phyloP scores from a whole-genome alignment of 257 asterid genomes.

The Nicotiana tomentosiformis region DNA sequence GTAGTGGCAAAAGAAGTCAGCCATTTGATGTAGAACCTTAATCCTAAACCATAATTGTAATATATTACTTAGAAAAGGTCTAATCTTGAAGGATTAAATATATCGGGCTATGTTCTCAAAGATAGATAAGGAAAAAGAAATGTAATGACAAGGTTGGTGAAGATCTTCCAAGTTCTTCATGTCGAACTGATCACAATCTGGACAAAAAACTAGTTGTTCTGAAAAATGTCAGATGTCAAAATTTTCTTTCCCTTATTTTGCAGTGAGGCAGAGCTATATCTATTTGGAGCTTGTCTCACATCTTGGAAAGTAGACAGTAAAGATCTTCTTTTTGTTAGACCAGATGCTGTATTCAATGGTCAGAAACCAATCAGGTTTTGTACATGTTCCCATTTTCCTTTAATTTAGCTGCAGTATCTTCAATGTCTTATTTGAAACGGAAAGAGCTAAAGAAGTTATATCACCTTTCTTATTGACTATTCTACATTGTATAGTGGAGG shows the following conservation, averaged over 20 bases:
- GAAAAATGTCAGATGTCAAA: background rate
- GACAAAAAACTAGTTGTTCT: background rate
- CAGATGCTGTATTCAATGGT: conserved; percentile 93
- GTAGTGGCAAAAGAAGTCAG: background rate
- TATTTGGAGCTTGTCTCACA: conserved; percentile 91
- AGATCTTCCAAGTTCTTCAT: background rate
- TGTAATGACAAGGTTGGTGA: background rate
- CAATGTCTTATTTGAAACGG: background rate
- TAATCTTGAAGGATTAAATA: background rate
- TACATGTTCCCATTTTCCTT: background rate
- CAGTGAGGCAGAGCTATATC: conserved; percentile 93
- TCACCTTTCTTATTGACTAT: conserved; percentile 13
- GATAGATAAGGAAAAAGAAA: background rate
- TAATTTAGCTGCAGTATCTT: background rate
- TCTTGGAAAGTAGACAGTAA: conserved; percentile 90
- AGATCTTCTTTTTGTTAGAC: conserved; percentile 95
- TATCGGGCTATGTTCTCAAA: background rate
- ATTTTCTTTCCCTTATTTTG: conserved; percentile 7
- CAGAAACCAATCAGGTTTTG: conserved; percentile 73
- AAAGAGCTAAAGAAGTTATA: background rate
- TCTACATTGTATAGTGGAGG: conserved; percentile 63
- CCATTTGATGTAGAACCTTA: background rate
- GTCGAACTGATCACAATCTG: background rate
- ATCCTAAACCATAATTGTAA: background rate
- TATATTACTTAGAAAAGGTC: background rate